Conservation (phyloP, 2,329 filamentous ascomycete genomes). For the Beauveria caledonica region DNA sequence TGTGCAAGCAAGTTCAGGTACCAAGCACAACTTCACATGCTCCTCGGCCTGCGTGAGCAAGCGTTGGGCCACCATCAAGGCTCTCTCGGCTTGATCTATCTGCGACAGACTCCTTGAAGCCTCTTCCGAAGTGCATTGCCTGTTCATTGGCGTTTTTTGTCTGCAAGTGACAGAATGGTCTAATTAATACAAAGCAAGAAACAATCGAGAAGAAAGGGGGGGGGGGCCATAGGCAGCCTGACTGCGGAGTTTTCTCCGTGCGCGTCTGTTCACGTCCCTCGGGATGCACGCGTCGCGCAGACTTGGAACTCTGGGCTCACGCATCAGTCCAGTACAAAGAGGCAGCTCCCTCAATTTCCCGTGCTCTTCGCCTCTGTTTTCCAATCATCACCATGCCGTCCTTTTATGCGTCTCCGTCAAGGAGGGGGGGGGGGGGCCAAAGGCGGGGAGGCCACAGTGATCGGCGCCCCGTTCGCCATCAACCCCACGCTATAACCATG, state of each 20-base stretch:
- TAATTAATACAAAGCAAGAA: background rate
- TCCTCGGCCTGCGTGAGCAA: background rate
- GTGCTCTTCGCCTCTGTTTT: too few species aligned
- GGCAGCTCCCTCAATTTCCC: too few species aligned
- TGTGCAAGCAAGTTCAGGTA: background rate
- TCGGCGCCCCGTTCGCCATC: background rate
- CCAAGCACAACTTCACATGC: slow-evolving; percentile 3
- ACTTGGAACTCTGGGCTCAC: too few species aligned
- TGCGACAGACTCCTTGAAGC: background rate
- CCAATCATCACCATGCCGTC: too few species aligned
- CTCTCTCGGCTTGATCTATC: background rate
- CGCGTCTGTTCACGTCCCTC: background rate
- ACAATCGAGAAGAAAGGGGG: background rate
- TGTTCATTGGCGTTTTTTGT: background rate
- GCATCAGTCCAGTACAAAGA: too few species aligned
- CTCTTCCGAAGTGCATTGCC: background rate
- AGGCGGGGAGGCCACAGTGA: background rate
- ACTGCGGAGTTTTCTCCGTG: background rate
- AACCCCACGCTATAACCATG: background rate
- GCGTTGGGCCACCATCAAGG: background rate
- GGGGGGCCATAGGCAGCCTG: background rate
- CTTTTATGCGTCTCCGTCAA: background rate
- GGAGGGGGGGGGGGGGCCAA: too few species aligned
- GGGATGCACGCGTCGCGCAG: background rate
- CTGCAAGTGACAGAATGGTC: background rate